phyloP scores from a whole-genome alignment of 805 yeast genomes.

The Yamadazyma takamatsuzukensis region DNA sequence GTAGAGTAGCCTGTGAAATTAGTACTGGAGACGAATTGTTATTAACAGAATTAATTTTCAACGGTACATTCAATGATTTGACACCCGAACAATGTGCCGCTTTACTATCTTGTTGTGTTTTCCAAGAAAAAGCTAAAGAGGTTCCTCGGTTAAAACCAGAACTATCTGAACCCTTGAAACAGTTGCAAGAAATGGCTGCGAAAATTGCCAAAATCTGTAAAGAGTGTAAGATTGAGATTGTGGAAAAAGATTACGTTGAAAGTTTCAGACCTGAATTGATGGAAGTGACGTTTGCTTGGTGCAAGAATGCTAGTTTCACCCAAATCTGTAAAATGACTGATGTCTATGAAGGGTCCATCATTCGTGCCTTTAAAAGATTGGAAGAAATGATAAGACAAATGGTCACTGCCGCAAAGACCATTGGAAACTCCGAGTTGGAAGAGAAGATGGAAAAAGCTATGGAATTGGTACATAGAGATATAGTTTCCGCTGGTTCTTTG shows the following conservation, averaged over 20 bases:
- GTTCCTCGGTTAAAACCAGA: constrained; percentile 83
- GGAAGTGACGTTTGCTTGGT: constrained; percentile 98
- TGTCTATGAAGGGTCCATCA: constrained; percentile 94
- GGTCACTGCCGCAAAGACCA: constrained; percentile 87
- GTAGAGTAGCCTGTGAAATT: constrained; percentile 96
- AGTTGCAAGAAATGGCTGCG: constrained; percentile 85
- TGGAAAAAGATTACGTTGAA: constrained; percentile 90
- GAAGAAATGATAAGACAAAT: constrained; percentile 92
- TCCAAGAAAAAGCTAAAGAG: constrained; percentile 93
- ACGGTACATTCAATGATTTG: constrained; percentile 89
- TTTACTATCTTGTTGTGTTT: constrained; percentile 87
- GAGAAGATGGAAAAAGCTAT: constrained; percentile 84
- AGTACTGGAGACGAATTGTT: constrained; percentile 84
- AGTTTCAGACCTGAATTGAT: constrained; percentile 88
- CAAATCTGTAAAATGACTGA: constrained; percentile 99
- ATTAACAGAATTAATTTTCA: constrained; percentile 88
- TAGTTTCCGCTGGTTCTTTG: constrained; percentile 94
- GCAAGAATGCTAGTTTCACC: constrained; percentile 92
- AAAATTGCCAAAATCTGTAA: constrained; percentile 85
- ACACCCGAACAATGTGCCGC: constrained; percentile 91
- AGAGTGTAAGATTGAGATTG: constrained; percentile 86
- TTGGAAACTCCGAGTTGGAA: constrained; percentile 84
- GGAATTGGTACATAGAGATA: constrained; percentile 88
- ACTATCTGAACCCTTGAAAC: constrained; percentile 85
- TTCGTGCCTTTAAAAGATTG: constrained; percentile 89